Base-by-base conservation (phyloP, 805 yeast species). In the Blastobotrys chiropterorum region DNA sequence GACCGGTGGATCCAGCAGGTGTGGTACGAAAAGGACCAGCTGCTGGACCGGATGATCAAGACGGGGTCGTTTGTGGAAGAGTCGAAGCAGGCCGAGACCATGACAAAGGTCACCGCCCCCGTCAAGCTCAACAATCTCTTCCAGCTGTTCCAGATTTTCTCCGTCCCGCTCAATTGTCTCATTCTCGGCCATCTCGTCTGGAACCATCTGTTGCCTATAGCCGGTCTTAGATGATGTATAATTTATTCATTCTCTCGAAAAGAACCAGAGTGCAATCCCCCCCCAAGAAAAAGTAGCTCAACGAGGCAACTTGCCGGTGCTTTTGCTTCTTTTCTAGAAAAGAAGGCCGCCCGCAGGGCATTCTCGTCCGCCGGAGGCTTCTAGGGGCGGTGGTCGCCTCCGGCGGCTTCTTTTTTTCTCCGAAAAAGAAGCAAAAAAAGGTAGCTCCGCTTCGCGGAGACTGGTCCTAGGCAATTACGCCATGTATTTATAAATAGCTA, bases 11-110 rank as follows among this genome's bases (percentile, higher is more conserved):
- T 94, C 45, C 75, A 73, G 54, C 67, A 75, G 2, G 69, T 79
- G 8, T 94, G 98, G 98, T 62, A 70, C 16, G 83, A 80, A 56
- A 94, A 94, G 67, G 98, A 94, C 67, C 69, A 66, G 46, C 65
- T 84, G 47, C 73, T 94, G 80, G 82, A 77, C n/a, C 63, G 65
- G 15, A 87, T 80, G 60, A 83, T 79, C 62, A 62, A 70, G 13
- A 69, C 71, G 11, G 90, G 92, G 5, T 57, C 72, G 1, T 83
- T 50, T 52, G 20, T 13, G 14, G 48, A 44, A 2, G 49, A 42
- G 14, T 15, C 15, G 2, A 31, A 85, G 54, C 67, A 64, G 13
- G 65, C 62, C 1, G 49, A 59, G 1, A 53, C 50, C 19, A 19
- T 60, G 50, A 47, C 49, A 54, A 42, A 53, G 43, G 31, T 55